A percentile compares a stretch with the other conserved stretches of the same genome.
These are phyloP conservation scores for Spiraea crenata DNA, from an alignment of 331 rosid species.

Conservation along the genomic window DNA sequence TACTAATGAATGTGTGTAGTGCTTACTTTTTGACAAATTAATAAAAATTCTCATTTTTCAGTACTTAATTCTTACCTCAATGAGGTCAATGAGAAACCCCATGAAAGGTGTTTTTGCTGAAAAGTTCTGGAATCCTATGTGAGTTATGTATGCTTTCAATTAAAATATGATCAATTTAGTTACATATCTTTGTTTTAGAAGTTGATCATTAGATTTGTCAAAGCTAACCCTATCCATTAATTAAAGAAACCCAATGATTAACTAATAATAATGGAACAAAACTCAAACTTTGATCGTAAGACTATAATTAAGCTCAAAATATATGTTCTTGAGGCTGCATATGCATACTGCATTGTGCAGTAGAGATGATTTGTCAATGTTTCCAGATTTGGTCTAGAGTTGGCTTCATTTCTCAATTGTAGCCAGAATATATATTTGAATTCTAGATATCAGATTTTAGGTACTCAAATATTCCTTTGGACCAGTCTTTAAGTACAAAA, in stretches of 20 bases:
- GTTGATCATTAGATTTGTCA: slow-evolving; percentile 30
- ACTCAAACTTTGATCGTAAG: not conserved
- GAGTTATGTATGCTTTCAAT: slow-evolving; percentile 11
- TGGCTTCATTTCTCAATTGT: too few relatives aligned
- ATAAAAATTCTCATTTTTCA: slow-evolving; percentile 29
- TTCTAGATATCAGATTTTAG: slow-evolving; percentile 1
- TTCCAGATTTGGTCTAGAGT: too few relatives aligned
- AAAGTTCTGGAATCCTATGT: slow-evolving; percentile 90
- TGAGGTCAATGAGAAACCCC: slow-evolving; percentile 64
- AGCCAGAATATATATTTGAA: too few relatives aligned
- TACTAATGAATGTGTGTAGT: slow-evolving; percentile 50
- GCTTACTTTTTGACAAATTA: slow-evolving; percentile 68
- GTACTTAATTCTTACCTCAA: not conserved
- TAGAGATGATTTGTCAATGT: too few relatives aligned
- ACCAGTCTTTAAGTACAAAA: slow-evolving; percentile 34
- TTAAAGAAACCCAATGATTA: not conserved
- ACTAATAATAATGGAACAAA: not conserved
- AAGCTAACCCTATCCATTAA: slow-evolving; percentile 23
- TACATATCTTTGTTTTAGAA: slow-evolving; percentile 14
- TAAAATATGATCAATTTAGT: slow-evolving; percentile 11
- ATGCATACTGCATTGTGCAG: too few relatives aligned
- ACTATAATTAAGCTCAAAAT: too few relatives aligned
- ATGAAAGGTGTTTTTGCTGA: slow-evolving; percentile 40
- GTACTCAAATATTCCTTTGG: slow-evolving; percentile 40
- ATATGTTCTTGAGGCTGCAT: too few relatives aligned